Conservation (phyloP, 306 rosid species). For the Rosa persica region DNA sequence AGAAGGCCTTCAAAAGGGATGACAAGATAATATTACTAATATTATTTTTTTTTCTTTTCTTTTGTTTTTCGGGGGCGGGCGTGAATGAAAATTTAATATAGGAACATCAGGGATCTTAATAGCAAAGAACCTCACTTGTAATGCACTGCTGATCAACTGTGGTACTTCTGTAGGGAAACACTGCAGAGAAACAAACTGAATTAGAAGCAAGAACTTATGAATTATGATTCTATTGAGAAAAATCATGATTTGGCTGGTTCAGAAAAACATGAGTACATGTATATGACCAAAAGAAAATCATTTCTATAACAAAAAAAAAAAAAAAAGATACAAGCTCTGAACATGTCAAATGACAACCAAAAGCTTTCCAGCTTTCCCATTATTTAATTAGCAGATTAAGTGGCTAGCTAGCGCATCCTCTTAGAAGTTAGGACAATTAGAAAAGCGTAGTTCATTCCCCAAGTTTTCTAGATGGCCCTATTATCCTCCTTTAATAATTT, state of each 20-base stretch:
- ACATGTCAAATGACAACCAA: background rate
- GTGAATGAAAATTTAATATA: background rate
- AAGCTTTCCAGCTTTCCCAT: background rate
- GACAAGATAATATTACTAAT: background rate
- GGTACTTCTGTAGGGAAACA: constrained; percentile 90
- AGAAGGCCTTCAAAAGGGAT: constrained; percentile 15
- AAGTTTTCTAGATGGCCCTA: background rate
- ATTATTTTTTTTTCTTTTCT: background rate
- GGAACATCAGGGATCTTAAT: constrained; percentile 8
- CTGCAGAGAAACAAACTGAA: constrained; percentile 43
- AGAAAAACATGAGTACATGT: background rate
- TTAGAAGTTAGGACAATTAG: background rate
- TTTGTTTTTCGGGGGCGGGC: background rate
- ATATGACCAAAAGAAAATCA: background rate
- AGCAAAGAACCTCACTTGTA: constrained; percentile 68
- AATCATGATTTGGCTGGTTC: background rate
- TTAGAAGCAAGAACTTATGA: background rate
- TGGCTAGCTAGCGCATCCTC: background rate
- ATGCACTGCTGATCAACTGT: constrained; percentile 69
- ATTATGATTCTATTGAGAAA: background rate
- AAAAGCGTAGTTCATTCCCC: background rate
- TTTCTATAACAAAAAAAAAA: no score
- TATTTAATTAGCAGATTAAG: background rate
- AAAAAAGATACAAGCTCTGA: background rate
- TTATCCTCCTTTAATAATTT: constrained; percentile 7